Evolutionary conservation across 2,329 filamentous ascomycete species (phyloP), one percentile per base, ranked within the genome.

Genomic region (Phoma herbarum): DNA sequence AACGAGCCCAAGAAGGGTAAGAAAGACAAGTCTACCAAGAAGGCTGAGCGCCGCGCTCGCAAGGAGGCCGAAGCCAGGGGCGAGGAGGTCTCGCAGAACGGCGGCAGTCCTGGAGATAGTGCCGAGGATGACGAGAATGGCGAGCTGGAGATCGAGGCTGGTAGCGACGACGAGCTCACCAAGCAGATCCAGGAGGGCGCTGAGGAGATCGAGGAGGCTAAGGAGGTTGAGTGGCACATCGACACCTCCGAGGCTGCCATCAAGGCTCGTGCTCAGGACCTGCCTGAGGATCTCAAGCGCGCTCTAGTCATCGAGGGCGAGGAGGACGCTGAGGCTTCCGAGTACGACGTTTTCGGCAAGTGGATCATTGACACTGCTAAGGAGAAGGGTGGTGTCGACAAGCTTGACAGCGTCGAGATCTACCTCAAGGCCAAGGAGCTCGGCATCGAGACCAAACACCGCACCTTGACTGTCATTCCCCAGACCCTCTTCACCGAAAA

Each of bases 351-450:
- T 69, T 88, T 99, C 65, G 95, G 93, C 75, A 91, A 90, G 80
- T 99, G 95, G 95, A 91, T 99, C 72, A 85, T 91, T 73, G 84
- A 93, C 75, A 88, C 89, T 57, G 84, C 87, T 59, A 85, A 87
- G 64, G 88, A 90, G 63, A 80, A 84, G 80, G 91, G 90, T 62
- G 84, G 88, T 69, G 84, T 97, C 70, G 84, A 88, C 80, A 88
- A 93, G 59, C 86, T 99, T 65, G 89, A 92, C 74, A 93, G 96
- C 73, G 85, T 98, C 66, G 90, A 93, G 37, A 92, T 99, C 77
- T 98, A 96, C 80, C 82, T 96, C 81, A 98, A 99, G 85, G 94
- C 94, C 65, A 95, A 96, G 83, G 95, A 98, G 71, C 84, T 98
- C 56, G 93, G 93, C 70, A 95, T 99, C 65, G 94, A 97, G 81